Evolutionary conservation across 2,329 filamentous ascomycete species (phyloP).

Genomic region (Neofusicoccum sp.): DNA sequence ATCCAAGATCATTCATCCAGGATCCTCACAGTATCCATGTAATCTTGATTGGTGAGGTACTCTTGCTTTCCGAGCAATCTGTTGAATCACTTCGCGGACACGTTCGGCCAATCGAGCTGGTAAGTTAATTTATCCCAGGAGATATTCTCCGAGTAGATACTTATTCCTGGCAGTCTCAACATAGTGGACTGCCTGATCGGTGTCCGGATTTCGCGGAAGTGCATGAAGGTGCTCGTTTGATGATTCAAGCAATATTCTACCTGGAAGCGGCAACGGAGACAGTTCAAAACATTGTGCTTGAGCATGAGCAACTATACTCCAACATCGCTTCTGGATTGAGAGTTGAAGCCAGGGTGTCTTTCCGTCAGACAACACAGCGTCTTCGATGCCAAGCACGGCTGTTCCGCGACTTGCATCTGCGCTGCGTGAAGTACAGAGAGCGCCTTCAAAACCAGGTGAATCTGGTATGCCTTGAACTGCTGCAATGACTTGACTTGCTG

Average conservation of each 20-base stretch:
- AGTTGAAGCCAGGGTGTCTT: background rate
- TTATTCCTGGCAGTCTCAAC: background rate
- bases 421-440: background rate
- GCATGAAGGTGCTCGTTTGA: background rate
- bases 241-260: background rate
- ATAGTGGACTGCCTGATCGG: background rate
- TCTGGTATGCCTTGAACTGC: background rate
- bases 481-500: too few species aligned
- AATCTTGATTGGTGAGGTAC: background rate
- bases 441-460: background rate
- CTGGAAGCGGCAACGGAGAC: background rate
- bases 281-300: background rate
- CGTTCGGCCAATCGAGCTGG: background rate
- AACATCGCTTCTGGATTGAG: background rate
- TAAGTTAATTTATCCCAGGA: background rate
- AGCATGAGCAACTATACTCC: background rate
- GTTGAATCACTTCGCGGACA: background rate
- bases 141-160: background rate
- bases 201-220: background rate
- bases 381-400: background rate
- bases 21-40: background rate
- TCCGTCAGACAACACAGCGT: background rate
- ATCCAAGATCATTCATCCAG: background rate
- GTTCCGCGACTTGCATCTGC: background rate
- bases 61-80: background rate